These are phyloP conservation scores for Penicillium sp. DNA, from an alignment of 2,329 filamentous ascomycete species.

Conservation along the genomic window DNA sequence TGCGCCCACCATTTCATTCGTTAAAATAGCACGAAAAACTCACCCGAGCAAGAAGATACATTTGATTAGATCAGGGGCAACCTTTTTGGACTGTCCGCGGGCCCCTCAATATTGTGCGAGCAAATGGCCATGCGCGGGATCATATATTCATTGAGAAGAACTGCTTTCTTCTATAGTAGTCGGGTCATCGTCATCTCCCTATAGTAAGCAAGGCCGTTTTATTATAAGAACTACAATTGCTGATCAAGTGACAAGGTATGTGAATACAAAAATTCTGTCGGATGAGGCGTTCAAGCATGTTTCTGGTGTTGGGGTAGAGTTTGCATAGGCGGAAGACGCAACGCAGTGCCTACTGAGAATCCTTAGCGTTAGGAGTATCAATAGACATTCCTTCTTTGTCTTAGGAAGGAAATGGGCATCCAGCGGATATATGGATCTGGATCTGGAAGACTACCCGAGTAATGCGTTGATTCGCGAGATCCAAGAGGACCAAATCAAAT, in stretches of 20 bases:
- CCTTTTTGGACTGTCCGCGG: slow-evolving; percentile 34
- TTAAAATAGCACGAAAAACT: slow-evolving; percentile 24
- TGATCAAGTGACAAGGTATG: slow-evolving; percentile 28
- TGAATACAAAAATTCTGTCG: slow-evolving; percentile 34
- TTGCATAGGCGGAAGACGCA: slow-evolving; percentile 26
- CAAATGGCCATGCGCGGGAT: slow-evolving; percentile 40
- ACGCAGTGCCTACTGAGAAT: slow-evolving; percentile 26
- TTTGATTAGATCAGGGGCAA: slow-evolving; percentile 35
- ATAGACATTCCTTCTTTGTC: slow-evolving; percentile 37
- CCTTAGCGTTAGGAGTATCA: slow-evolving; percentile 26
- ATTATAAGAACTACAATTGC: neutral
- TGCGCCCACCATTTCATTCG: slow-evolving; percentile 40
- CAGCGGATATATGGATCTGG: slow-evolving; percentile 31
- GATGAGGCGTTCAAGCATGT: slow-evolving; percentile 26
- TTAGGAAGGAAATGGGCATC: slow-evolving; percentile 32
- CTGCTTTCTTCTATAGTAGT: slow-evolving; percentile 32
- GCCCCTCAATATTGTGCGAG: slow-evolving; percentile 36
- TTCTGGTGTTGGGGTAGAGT: slow-evolving; percentile 25
- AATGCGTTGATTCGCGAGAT: neutral
- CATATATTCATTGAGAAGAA: slow-evolving; percentile 37
- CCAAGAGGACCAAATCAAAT: slow-evolving; percentile 4
- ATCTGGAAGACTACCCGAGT: neutral
- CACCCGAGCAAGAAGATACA: slow-evolving; percentile 26
- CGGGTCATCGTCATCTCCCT: slow-evolving; percentile 40
- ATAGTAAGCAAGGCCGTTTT: slow-evolving; percentile 24